Conservation (phyloP, 768 basidiomycete genomes). For the Tubosaeta sp. region DNA sequence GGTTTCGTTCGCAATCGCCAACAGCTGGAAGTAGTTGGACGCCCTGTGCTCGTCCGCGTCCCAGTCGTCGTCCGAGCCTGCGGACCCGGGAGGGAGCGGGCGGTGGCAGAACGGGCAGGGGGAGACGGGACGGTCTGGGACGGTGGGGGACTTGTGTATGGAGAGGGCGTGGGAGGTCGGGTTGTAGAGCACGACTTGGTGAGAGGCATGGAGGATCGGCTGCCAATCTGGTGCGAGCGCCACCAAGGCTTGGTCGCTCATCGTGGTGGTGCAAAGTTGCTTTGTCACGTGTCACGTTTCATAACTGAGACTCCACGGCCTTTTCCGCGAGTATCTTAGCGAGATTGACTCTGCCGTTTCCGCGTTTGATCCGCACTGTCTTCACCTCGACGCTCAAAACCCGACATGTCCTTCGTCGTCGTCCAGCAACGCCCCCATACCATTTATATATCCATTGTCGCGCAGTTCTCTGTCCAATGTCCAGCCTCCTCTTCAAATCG, state of each 20-base stretch:
- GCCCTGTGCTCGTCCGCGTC: slow-evolving; percentile 48
- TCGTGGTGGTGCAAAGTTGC: slow-evolving; percentile 15
- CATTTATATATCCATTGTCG: no score
- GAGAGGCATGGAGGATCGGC: slow-evolving; percentile 76
- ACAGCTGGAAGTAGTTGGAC: slow-evolving; percentile 76
- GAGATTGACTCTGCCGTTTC: background rate
- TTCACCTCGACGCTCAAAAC: background rate
- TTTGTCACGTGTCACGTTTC: no score
- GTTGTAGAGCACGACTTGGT: slow-evolving; percentile 87
- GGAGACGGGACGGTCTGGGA: slow-evolving; percentile 23
- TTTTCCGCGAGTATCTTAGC: background rate
- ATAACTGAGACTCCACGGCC: no score
- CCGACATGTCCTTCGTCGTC: background rate
- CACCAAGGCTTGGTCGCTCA: no score
- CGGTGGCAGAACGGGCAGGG: slow-evolving; percentile 76
- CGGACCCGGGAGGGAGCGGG: slow-evolving; percentile 45
- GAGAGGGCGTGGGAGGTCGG: slow-evolving; percentile 80
- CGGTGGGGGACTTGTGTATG: slow-evolving; percentile 40
- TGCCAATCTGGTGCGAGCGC: slow-evolving; percentile 62
- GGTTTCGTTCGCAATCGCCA: slow-evolving; percentile 68
- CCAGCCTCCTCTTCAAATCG: background rate
- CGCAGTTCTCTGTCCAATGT: no score
- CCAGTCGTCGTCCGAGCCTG: slow-evolving; percentile 28
- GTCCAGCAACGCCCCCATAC: background rate
- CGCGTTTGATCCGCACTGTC: background rate